Evolutionary conservation across 148 eudicot genomes (phyloP).

Genomic region (Cornus controversa): DNA sequence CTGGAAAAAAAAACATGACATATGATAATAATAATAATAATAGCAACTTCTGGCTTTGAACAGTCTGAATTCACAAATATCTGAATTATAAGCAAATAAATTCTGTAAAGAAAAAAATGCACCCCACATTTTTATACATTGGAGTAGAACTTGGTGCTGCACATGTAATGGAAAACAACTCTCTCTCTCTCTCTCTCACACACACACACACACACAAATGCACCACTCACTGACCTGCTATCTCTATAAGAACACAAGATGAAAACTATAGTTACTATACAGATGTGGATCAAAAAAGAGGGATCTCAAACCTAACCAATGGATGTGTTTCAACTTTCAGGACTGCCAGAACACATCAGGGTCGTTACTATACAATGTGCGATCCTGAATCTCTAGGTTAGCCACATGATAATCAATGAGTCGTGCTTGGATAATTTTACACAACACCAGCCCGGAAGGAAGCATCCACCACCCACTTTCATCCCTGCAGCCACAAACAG

Average conservation of each 20-base stretch:
- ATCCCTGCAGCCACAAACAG: slow-evolving; percentile 50
- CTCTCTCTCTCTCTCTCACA: background rate
- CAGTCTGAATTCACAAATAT: no score
- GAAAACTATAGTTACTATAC: background rate
- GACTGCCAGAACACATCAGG: slow-evolving; percentile 77
- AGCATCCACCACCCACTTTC: slow-evolving; percentile 98
- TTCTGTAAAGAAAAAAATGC: no score
- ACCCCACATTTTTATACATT: background rate
- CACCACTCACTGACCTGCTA: background rate
- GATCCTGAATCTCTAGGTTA: slow-evolving; percentile 89
- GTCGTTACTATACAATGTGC: slow-evolving; percentile 73
- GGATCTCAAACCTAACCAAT: background rate
- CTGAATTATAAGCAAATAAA: no score
- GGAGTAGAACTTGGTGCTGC: background rate
- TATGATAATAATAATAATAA: no score
- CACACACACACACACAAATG: no score
- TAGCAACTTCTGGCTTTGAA: no score
- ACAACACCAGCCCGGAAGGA: slow-evolving; percentile 60
- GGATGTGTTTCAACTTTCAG: slow-evolving; percentile 16
- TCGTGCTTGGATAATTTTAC: slow-evolving; percentile 73
- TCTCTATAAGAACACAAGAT: background rate
- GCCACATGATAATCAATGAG: slow-evolving; percentile 86
- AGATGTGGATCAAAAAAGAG: background rate
- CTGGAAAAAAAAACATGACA: no score
- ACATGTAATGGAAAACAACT: background rate